Conservation (phyloP, 2,329 filamentous ascomycete genomes). For the Xylariaceae sp. region DNA sequence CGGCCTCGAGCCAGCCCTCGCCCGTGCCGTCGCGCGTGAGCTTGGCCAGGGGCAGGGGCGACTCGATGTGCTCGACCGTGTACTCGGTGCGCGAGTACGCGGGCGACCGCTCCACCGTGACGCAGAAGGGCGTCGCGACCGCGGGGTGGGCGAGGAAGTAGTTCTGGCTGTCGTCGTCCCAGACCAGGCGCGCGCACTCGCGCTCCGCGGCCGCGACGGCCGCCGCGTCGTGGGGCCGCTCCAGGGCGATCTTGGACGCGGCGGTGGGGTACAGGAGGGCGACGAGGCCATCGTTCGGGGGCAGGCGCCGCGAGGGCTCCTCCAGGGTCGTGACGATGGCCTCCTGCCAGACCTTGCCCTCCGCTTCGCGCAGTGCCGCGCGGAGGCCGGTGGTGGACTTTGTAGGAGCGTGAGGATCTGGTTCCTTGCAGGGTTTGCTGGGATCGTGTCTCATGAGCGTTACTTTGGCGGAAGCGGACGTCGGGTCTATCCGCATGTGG, state of each 20-base stretch:
- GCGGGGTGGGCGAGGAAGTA: slow-evolving; percentile 63
- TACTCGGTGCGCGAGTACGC: slow-evolving; percentile 60
- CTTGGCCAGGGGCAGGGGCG: slow-evolving; percentile 55
- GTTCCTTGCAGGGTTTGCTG: slow-evolving; percentile 47
- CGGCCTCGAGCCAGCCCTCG: slow-evolving; percentile 56
- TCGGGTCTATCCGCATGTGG: slow-evolving; percentile 59
- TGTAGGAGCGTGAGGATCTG: slow-evolving; percentile 30
- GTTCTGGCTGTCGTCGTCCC: slow-evolving; percentile 56
- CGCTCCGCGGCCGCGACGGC: slow-evolving; percentile 60
- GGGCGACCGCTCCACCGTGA: slow-evolving; percentile 53
- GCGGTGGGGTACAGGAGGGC: slow-evolving; percentile 65
- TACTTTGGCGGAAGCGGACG: slow-evolving; percentile 58
- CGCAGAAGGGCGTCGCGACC: slow-evolving; percentile 58
- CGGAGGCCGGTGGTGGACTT: slow-evolving; percentile 18
- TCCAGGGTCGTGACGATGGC: slow-evolving; percentile 56
- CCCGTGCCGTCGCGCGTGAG: slow-evolving; percentile 58
- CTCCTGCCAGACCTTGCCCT: slow-evolving; percentile 50
- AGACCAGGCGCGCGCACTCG: slow-evolving; percentile 68
- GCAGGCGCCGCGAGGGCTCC: slow-evolving; percentile 45
- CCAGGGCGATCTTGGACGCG: slow-evolving; percentile 59
- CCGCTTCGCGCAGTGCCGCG: slow-evolving; percentile 28
- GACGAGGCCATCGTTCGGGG: slow-evolving; percentile 59
- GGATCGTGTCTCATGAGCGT: slow-evolving; percentile 58
- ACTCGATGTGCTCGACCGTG: slow-evolving; percentile 61
- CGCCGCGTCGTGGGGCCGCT: slow-evolving; percentile 53